Evolutionary conservation across 306 rosid genomes (phyloP), one percentile per base, ranked within the genome.

Genomic region (Quercus parvula): DNA sequence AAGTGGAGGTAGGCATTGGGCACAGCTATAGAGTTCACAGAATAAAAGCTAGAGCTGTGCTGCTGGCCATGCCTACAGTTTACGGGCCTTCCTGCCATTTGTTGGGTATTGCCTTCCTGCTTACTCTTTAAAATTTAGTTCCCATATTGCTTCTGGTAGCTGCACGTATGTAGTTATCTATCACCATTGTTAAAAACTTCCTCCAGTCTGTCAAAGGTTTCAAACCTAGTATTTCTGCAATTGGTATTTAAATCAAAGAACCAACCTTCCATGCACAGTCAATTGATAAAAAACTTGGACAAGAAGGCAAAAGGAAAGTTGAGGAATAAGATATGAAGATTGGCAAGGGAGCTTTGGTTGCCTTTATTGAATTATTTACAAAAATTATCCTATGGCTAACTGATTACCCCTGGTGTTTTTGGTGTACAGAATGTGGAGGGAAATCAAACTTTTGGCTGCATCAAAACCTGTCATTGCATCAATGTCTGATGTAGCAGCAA

Each of bases 401-500:
- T 76, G 12, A 52, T 77, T 35, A 35, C 44, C 51, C 74, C 74
- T 73, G 74, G 59, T 52, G 78, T 84, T 52, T 77, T 76, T 85
- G 75, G 56, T 70, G 62, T 82, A 81, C 88, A 95, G 99, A 85
- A 91, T 95, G 96, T 92, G 99, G 99, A 92, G 98, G 81, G 98
- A 95, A 88, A 95, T 95, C 87, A 91, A 88, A 84, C 93, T 91
- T 84, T 78, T 95, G 89, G 99, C 99, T 83, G 92, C 83, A 82
- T 80, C 96, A 82, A 93, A 91, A 85, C 99, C 99, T 63, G 99
- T 95, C 67, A 73, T 95, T 81, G 92, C 99, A 75, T 95, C 99
- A 64, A 92, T 92, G 99, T 90, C 98, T 77, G 97, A 95, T 89
- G 89, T 92, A 76, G 96, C 99, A 58, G 98, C 98, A 78, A 95